A percentile compares a stretch with the other conserved stretches of the same genome.
These are phyloP conservation scores for Elaphomyces granulatus DNA, from an alignment of 495 filamentous ascomycete species.

Conservation along the genomic window DNA sequence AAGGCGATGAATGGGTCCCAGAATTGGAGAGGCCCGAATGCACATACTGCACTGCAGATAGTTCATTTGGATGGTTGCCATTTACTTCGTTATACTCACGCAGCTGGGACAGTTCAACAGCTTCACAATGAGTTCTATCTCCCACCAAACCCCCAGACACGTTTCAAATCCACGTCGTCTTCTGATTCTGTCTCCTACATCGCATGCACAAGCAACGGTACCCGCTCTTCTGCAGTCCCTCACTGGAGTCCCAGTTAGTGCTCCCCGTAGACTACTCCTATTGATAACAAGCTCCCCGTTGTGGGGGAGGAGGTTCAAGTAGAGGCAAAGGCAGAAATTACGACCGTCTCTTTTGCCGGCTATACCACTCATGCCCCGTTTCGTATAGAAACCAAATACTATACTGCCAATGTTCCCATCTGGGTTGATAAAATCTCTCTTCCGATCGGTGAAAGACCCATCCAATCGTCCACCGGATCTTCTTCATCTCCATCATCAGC, in stretches of 20 bases:
- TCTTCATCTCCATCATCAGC: neutral
- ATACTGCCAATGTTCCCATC: constrained; percentile 62
- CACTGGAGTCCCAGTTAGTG: constrained; percentile 20
- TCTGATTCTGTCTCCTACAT: constrained; percentile 33
- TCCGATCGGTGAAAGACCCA: constrained; percentile 5
- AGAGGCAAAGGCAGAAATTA: too few relatives aligned
- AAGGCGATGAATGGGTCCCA: too few relatives aligned
- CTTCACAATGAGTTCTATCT: too few relatives aligned
- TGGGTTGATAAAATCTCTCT: constrained; percentile 69
- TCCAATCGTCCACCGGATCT: neutral
- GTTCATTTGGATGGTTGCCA: too few relatives aligned
- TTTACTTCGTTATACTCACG: too few relatives aligned
- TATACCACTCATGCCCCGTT: constrained; percentile 52
- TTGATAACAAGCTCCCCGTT: neutral
- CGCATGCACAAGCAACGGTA: constrained; percentile 25
- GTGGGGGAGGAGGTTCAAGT: too few relatives aligned
- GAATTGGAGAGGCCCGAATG: too few relatives aligned
- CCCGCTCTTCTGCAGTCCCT: constrained; percentile 28
- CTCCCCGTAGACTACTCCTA: neutral
- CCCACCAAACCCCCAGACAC: constrained; percentile 4
- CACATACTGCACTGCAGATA: too few relatives aligned
- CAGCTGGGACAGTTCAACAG: too few relatives aligned
- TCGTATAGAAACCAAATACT: constrained; percentile 60
- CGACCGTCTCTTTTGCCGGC: constrained; percentile 48
- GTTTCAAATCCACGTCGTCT: constrained; percentile 40